Base-by-base conservation (phyloP, 2,329 filamentous ascomycete genomes). In the Neopestalotiopsis sp. region DNA sequence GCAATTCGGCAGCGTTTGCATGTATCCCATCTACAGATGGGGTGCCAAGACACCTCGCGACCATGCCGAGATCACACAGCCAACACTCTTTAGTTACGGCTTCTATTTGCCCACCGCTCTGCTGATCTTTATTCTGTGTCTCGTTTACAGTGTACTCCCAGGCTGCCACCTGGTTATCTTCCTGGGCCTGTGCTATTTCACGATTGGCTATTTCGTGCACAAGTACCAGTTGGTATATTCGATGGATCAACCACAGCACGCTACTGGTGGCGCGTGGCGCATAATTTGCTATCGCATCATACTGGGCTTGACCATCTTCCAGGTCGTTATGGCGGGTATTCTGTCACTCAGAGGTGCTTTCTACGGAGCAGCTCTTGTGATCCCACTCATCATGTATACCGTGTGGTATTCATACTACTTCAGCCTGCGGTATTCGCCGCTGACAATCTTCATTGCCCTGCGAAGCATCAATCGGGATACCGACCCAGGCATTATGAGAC, bases 211-310 rank as follows among this genome's bases (percentile, higher is more conserved):
- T 79, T 95, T 95, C 77, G 93, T 94, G 40, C 97, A 97, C 87
- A 98, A 98, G 79, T 99, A 99, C 81, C 97, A 99, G 83, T 86
- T 99, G 4, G 86, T 99, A 4, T 99, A 99, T 79, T 94, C 96
- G 40, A 99, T 99, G 96, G 95, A 98, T 75, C 95, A 98, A 79
- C 93, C 94, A 17, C 94, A 97, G 76, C 94, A 97, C 78, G 94
- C 94, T 17, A 98, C 95, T 0, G 97, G 97, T 24, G 91, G 92
- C 70, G 94, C 95, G 4, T 99, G 96, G 96, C 92, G 93, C 63
- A 97, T 99, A 88, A 97, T 99, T 71, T 97, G 94, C 81, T 94
- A 96, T 77, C 93, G 96, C 45, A 88, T 98, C 69, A 89, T 98
- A 68, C 84, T 98, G 30, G 96, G 96, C 1, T 82, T 98, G 10